A percentile compares a stretch with the other conserved stretches of the same genome.
Evolutionary conservation across 495 filamentous ascomycete genomes (phyloP).

Genomic region (Xylaria castorea): DNA sequence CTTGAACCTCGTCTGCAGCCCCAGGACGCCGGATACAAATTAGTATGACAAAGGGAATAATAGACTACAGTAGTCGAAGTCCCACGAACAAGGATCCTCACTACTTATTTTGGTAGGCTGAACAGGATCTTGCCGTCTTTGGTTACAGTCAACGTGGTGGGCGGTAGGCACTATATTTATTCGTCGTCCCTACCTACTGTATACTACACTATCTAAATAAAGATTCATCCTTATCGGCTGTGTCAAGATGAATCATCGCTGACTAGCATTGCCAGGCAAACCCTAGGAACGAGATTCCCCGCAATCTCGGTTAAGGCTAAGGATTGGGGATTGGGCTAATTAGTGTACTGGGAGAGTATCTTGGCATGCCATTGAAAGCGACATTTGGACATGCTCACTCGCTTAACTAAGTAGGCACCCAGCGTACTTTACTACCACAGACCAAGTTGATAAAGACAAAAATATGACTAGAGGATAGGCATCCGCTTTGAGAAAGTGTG

Average conservation of each 20-base stretch:
- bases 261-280: background rate
- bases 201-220: slow-evolving; percentile 12
- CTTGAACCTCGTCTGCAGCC: background rate
- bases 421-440: background rate
- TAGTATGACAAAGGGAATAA: background rate
- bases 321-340: background rate
- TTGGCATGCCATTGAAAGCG: background rate
- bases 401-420: background rate
- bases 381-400: background rate
- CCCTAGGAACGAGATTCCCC: background rate
- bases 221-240: background rate
- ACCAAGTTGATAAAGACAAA: background rate
- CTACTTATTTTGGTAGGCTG: background rate
- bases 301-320: slow-evolving; percentile 2
- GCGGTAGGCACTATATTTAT: background rate
- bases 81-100: slow-evolving; percentile 8
- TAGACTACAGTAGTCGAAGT: no score
- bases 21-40: background rate
- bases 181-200: background rate
- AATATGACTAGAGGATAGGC: background rate
- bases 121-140: background rate
- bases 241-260: background rate
- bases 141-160: background rate
- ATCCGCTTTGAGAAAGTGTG: background rate
- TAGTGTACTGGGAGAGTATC: background rate